Evolutionary conservation across 805 yeast genomes (phyloP).

Genomic region (Wickerhamiella kurtzmanii): DNA sequence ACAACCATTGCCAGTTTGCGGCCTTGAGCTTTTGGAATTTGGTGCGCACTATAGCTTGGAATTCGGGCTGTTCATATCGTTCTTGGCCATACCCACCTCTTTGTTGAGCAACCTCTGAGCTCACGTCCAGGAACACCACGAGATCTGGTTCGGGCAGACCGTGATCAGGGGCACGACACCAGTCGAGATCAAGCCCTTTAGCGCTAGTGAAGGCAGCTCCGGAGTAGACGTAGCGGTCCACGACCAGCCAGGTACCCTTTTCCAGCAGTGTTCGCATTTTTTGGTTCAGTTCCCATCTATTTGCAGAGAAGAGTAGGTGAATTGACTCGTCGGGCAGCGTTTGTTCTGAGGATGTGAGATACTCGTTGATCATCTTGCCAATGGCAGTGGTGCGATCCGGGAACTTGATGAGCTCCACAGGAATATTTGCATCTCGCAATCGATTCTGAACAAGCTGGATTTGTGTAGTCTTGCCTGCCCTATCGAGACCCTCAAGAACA

Average conservation of each 20-base stretch:
- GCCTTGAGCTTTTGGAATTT: slow-evolving; percentile 35
- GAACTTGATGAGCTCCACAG: slow-evolving; percentile 50
- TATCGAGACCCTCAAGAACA: slow-evolving; percentile 81
- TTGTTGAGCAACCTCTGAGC: slow-evolving; percentile 30
- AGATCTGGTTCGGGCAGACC: slow-evolving; percentile 84
- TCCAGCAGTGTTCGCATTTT: slow-evolving; percentile 34
- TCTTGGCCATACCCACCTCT: slow-evolving; percentile 91
- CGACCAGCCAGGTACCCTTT: slow-evolving; percentile 45
- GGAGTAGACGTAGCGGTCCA: slow-evolving; percentile 84
- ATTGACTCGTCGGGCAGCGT: slow-evolving; percentile 62
- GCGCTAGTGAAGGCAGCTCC: slow-evolving; percentile 90
- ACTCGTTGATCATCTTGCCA: slow-evolving; percentile 65
- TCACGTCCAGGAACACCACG: slow-evolving; percentile 59
- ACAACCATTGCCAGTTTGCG: slow-evolving; percentile 34
- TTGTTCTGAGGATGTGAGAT: slow-evolving; percentile 36
- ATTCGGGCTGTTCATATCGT: slow-evolving; percentile 62
- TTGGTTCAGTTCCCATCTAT: slow-evolving; percentile 73
- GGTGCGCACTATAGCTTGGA: slow-evolving; percentile 58
- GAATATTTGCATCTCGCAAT: slow-evolving; percentile 22
- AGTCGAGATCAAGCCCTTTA: slow-evolving; percentile 53
- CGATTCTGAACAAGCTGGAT: slow-evolving; percentile 30
- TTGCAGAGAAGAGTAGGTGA: slow-evolving; percentile 81
- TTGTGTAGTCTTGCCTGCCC: slow-evolving; percentile 93
- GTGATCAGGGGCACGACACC: slow-evolving; percentile 72
- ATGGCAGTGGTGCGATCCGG: slow-evolving; percentile 79